These are phyloP conservation scores for Gossypium davidsonii DNA, from an alignment of 441 rosid genomes.

Conservation along the genomic window DNA sequence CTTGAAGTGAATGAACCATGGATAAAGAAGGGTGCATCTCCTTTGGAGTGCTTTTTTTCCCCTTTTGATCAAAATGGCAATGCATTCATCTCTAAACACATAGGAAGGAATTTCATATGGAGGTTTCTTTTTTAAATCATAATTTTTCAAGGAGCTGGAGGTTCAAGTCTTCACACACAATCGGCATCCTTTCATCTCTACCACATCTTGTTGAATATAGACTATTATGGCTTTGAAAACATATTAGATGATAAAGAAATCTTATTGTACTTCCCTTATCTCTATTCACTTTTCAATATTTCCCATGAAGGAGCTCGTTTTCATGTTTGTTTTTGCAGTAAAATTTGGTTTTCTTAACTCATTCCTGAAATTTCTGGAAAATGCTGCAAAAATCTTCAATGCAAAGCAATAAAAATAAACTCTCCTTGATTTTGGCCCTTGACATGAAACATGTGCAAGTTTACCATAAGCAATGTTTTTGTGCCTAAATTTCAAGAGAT, in stretches of 20 bases:
- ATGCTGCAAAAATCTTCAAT: neutral
- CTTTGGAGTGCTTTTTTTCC: neutral
- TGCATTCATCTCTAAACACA: neutral
- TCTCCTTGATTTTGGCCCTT: neutral
- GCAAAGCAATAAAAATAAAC: neutral
- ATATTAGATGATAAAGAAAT: neutral
- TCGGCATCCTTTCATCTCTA: neutral
- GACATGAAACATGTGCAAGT: neutral
- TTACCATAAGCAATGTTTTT: neutral
- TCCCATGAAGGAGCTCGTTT: neutral
- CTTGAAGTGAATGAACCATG: neutral
- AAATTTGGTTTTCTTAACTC: slow-evolving; percentile 3
- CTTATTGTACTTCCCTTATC: neutral
- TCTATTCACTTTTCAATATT: neutral
- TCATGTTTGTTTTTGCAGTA: neutral
- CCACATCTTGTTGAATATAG: neutral
- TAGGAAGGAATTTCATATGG: neutral
- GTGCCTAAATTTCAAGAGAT: neutral
- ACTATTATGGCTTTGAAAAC: neutral
- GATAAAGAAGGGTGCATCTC: neutral
- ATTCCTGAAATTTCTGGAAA: neutral
- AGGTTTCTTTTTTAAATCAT: neutral
- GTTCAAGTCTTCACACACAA: neutral
- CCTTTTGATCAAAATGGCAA: neutral
- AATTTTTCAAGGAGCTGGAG: neutral